These are phyloP conservation scores for Malassezia restricta DNA, from an alignment of 1,284 basidiomycete species.

Conservation along the genomic window DNA sequence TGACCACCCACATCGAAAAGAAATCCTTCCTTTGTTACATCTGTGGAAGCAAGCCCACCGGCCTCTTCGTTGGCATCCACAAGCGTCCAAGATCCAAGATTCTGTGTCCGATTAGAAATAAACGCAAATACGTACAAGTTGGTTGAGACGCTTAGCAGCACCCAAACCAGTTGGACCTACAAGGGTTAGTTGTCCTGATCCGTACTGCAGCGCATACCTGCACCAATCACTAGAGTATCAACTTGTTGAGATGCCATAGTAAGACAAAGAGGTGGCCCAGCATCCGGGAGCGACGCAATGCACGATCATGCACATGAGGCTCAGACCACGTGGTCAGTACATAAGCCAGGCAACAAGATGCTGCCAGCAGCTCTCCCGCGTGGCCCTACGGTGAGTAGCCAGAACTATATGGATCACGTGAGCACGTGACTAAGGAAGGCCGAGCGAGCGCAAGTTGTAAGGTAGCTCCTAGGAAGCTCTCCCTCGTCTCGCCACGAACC, in stretches of 20 bases:
- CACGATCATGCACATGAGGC: background rate
- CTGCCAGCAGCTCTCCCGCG: background rate
- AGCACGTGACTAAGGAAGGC: background rate
- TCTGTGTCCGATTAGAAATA: constrained; percentile 25
- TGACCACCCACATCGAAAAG: constrained; percentile 52
- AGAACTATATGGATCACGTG: constrained; percentile 5
- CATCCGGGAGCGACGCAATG: background rate
- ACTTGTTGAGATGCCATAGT: constrained; percentile 21
- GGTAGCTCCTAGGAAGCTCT: background rate
- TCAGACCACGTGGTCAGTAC: background rate
- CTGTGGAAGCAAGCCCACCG: constrained; percentile 52
- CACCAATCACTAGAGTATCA: constrained; percentile 45
- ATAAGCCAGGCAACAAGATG: background rate
- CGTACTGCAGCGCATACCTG: constrained; percentile 19
- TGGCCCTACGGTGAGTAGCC: background rate
- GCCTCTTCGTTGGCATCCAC: constrained; percentile 49
- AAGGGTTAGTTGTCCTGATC: background rate
- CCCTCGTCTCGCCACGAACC: constrained; percentile 10
- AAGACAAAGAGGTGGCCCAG: background rate
- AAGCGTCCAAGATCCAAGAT: constrained; percentile 47
- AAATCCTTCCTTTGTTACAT: constrained; percentile 51
- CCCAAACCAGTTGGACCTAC: constrained; percentile 49
- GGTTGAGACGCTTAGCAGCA: constrained; percentile 51
- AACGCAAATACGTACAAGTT: constrained; percentile 44
- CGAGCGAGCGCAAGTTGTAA: background rate